Evolutionary conservation across 2,329 filamentous ascomycete species (phyloP).

Genomic region (Cercospora zeae-maydis): DNA sequence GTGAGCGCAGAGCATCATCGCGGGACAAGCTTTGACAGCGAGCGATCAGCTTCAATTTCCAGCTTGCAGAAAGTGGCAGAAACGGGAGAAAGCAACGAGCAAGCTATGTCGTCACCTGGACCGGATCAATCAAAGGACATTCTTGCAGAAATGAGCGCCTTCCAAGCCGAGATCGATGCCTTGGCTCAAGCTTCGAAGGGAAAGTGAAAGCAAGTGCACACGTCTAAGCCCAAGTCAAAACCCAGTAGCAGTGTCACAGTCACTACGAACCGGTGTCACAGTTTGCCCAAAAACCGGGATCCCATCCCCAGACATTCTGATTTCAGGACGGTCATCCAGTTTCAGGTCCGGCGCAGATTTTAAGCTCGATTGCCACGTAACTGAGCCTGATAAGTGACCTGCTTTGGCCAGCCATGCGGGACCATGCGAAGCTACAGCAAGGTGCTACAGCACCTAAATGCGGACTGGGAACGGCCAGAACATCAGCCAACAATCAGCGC

Average conservation of each 20-base stretch:
- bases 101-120: slow-evolving; percentile 10
- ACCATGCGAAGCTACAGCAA: too few species aligned
- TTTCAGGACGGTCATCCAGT: too few species aligned
- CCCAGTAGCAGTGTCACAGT: not conserved
- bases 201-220: not conserved
- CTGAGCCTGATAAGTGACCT: too few species aligned
- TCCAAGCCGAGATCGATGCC: slow-evolving; percentile 35
- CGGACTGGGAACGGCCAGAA: too few species aligned
- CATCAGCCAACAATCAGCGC: too few species aligned
- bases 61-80: slow-evolving; percentile 26
- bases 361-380: too few species aligned
- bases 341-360: too few species aligned
- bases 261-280: not conserved
- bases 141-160: slow-evolving; percentile 33
- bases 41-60: slow-evolving; percentile 21
- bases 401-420: too few species aligned
- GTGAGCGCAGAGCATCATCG: slow-evolving; percentile 22
- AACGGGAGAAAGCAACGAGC: slow-evolving; percentile 11
- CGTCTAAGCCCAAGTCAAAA: not conserved
- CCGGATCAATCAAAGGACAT: slow-evolving; percentile 24
- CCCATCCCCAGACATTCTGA: not conserved
- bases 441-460: too few species aligned
- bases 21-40: slow-evolving; percentile 28
- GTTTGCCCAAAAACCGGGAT: not conserved
- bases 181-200: slow-evolving; percentile 16